Evolutionary conservation across 108 stramenopile species (phyloP).

Genomic region (Poteriospumella lacustris): DNA sequence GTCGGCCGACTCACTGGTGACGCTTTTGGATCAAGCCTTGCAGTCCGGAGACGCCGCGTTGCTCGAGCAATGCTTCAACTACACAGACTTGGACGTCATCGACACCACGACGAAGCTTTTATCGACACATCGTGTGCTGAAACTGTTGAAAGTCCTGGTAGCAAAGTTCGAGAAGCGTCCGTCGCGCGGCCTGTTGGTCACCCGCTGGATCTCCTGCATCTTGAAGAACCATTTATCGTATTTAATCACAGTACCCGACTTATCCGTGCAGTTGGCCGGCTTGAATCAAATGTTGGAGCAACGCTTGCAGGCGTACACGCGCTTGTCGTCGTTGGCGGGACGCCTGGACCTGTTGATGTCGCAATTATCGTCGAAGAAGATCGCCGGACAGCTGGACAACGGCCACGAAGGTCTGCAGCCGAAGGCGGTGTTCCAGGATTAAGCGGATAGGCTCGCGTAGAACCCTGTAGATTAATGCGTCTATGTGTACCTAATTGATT

Average conservation of each 20-base stretch:
- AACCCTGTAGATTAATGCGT: no score
- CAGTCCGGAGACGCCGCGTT: conserved; percentile 12
- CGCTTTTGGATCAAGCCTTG: conserved; percentile 26
- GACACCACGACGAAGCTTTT: background rate
- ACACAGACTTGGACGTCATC: background rate
- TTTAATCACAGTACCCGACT: conserved; percentile 10
- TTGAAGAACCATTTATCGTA: background rate
- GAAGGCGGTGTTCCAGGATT: no score
- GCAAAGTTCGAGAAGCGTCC: conserved; percentile 14
- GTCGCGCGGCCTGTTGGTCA: conserved; percentile 3
- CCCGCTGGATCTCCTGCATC: background rate
- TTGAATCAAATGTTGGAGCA: conserved; percentile 21
- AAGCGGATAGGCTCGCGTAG: no score
- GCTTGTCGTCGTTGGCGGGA: conserved; percentile 1
- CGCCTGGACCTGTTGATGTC: conserved; percentile 16
- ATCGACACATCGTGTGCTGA: background rate
- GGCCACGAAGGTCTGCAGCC: no score
- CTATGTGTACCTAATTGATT: no score
- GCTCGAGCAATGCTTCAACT: conserved; percentile 12
- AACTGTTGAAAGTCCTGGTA: background rate
- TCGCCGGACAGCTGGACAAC: no score
- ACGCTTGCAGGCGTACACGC: background rate
- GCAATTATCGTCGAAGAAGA: no score
- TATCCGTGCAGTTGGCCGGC: conserved; percentile 4
- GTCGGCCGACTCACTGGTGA: background rate